phyloP scores from a whole-genome alignment of 306 rosid genomes.

The Hylodesmum podocarpum region DNA sequence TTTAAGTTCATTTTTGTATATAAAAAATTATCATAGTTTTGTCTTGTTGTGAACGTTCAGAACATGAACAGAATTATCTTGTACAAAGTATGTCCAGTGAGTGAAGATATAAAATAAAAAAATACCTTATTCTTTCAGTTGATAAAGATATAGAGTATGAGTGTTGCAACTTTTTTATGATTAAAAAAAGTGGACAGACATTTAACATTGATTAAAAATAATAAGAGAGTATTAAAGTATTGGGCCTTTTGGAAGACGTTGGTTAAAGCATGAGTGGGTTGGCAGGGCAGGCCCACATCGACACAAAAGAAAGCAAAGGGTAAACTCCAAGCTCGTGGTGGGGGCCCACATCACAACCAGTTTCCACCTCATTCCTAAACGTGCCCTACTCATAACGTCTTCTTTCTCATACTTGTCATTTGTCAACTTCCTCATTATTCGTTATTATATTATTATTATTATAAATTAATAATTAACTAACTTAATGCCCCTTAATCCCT shows the following conservation, averaged over 20 bases:
- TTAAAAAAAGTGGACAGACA: no score
- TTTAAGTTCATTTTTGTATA: no score
- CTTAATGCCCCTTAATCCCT: neutral
- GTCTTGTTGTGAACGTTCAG: no score
- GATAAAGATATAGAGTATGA: no score
- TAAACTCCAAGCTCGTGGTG: conserved; percentile 44
- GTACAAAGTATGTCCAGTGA: no score
- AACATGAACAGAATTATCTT: no score
- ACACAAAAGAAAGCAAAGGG: conserved; percentile 19
- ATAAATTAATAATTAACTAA: neutral
- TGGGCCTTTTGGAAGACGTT: conserved; percentile 32
- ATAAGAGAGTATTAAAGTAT: neutral
- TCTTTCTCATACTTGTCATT: neutral
- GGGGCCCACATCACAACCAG: conserved; percentile 41
- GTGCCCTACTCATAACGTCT: conserved; percentile 25
- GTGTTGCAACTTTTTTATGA: no score
- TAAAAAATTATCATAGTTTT: no score
- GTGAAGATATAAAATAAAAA: no score
- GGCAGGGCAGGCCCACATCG: conserved; percentile 33
- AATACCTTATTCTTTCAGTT: no score
- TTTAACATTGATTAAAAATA: no score
- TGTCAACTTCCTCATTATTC: neutral
- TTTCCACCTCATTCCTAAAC: conserved; percentile 15
- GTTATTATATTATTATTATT: no score
- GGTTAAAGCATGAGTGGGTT: conserved; percentile 11